These are phyloP conservation scores for Cutaneotrichosporon mucoides DNA, from an alignment of 1,284 basidiomycete genomes.

Conservation along the genomic window DNA sequence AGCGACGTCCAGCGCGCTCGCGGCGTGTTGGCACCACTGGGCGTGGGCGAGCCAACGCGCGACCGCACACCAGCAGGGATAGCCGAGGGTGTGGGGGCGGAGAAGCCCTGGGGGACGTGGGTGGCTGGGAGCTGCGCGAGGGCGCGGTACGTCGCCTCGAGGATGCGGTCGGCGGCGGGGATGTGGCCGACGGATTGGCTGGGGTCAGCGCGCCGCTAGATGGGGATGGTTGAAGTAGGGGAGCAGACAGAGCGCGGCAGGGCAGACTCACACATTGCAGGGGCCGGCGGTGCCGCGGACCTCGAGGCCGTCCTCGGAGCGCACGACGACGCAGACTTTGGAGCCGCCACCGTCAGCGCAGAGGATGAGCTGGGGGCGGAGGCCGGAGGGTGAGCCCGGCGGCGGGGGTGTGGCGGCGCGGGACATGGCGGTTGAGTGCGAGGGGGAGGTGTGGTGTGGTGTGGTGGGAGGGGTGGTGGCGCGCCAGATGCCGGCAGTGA, in stretches of 20 bases:
- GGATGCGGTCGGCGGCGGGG: slow-evolving; percentile 33
- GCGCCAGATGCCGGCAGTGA: too few relatives aligned
- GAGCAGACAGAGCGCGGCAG: too few relatives aligned
- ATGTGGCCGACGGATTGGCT: slow-evolving; percentile 37
- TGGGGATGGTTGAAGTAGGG: too few relatives aligned
- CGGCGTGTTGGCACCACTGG: slow-evolving; percentile 14
- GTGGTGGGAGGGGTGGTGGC: too few relatives aligned
- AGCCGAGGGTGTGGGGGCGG: slow-evolving; percentile 13
- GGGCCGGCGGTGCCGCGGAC: slow-evolving; percentile 40
- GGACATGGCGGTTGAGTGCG: too few relatives aligned
- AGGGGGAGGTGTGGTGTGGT: too few relatives aligned
- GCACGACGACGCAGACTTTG: slow-evolving; percentile 41
- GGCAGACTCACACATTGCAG: slow-evolving; percentile 40
- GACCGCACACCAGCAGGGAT: neutral
- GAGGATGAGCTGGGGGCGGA: slow-evolving; percentile 28
- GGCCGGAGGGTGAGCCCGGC: neutral
- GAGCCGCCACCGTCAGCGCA: slow-evolving; percentile 43
- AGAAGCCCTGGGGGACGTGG: slow-evolving; percentile 26
- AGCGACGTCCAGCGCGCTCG: slow-evolving; percentile 20
- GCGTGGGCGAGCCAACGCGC: slow-evolving; percentile 7
- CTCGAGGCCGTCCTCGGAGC: slow-evolving; percentile 35
- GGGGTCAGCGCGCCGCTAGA: slow-evolving; percentile 1
- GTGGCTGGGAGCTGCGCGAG: slow-evolving; percentile 29
- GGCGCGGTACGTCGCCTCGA: slow-evolving; percentile 42
- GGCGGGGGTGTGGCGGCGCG: neutral